Percentiles rank a stretch among this genome's conserved stretches.
Evolutionary conservation across 1,284 basidiomycete genomes (phyloP).

Genomic region (Trametes polyzona): DNA sequence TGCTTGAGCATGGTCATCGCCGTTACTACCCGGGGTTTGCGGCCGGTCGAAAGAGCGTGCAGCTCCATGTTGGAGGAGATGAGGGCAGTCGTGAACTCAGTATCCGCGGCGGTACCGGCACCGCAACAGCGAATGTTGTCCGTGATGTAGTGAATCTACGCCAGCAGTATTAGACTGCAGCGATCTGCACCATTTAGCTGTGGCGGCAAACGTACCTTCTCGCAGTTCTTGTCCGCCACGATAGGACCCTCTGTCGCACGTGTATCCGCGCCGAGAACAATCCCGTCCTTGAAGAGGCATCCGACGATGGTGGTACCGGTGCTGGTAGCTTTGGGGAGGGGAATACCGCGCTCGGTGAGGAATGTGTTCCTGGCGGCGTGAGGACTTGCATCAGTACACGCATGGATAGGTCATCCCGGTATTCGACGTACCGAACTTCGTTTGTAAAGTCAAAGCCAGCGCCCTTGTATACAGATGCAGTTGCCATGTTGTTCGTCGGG

Average conservation of each 20-base stretch:
- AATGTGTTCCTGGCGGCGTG: constrained; percentile 71
- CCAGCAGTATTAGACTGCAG: no score
- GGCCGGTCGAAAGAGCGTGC: constrained; percentile 82
- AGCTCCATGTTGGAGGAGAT: constrained; percentile 95
- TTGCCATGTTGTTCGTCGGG: constrained; percentile 31
- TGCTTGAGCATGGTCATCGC: constrained; percentile 99
- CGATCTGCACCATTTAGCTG: neutral
- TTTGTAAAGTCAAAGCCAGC: constrained; percentile 45
- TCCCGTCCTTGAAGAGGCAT: constrained; percentile 90
- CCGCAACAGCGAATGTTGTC: constrained; percentile 97
- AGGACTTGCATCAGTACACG: neutral
- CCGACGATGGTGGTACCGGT: constrained; percentile 99
- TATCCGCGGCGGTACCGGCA: constrained; percentile 97
- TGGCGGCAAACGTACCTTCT: constrained; percentile 73
- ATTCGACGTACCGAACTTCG: constrained; percentile 33
- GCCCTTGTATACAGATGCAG: constrained; percentile 32
- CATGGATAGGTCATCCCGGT: no score
- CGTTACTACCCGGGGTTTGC: constrained; percentile 90
- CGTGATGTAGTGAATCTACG: constrained; percentile 94
- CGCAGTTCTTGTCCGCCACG: constrained; percentile 99
- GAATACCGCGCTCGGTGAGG: constrained; percentile 69
- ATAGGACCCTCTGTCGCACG: constrained; percentile 94
- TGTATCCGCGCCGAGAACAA: constrained; percentile 97
- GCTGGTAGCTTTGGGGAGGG: constrained; percentile 83
- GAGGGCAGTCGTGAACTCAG: constrained; percentile 92